These are phyloP conservation scores for Dactylellina cionopaga DNA, from an alignment of 2,329 filamentous ascomycete species.

Conservation along the genomic window DNA sequence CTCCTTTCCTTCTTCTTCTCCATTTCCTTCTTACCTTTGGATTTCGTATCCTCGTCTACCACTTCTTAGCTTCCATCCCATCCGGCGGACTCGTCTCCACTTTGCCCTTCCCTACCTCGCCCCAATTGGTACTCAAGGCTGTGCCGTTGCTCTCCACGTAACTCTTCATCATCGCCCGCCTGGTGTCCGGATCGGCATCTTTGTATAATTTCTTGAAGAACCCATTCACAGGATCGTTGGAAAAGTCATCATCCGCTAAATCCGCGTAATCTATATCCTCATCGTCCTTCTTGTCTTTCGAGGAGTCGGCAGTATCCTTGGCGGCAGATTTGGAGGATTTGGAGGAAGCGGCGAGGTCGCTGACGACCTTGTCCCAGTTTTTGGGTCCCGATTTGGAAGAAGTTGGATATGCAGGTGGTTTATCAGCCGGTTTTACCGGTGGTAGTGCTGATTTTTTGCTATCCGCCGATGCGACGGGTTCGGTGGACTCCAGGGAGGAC, in stretches of 20 bases:
- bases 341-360: slow-evolving; percentile 63
- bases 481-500: slow-evolving; percentile 68
- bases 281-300: slow-evolving; percentile 59
- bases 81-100: slow-evolving; percentile 80
- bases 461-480: slow-evolving; percentile 49
- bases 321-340: slow-evolving; percentile 58
- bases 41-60: slow-evolving; percentile 60
- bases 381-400: slow-evolving; percentile 85
- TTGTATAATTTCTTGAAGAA: slow-evolving; percentile 95
- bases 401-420: slow-evolving; percentile 78
- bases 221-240: slow-evolving; percentile 73
- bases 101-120: slow-evolving; percentile 75
- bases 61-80: slow-evolving; percentile 80
- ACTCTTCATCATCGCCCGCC: slow-evolving; percentile 97
- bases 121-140: slow-evolving; percentile 89
- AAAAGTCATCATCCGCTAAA: slow-evolving; percentile 68
- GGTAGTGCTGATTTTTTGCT: slow-evolving; percentile 53
- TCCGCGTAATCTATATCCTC: slow-evolving; percentile 61
- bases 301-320: slow-evolving; percentile 52
- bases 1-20: neutral
- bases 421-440: slow-evolving; percentile 54
- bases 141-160: slow-evolving; percentile 95
- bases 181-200: slow-evolving; percentile 78
- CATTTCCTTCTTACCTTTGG: neutral
- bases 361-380: slow-evolving; percentile 86